phyloP scores from a whole-genome alignment of 176 grass and related monocot species.

The maize (Zea mays) region DNA sequence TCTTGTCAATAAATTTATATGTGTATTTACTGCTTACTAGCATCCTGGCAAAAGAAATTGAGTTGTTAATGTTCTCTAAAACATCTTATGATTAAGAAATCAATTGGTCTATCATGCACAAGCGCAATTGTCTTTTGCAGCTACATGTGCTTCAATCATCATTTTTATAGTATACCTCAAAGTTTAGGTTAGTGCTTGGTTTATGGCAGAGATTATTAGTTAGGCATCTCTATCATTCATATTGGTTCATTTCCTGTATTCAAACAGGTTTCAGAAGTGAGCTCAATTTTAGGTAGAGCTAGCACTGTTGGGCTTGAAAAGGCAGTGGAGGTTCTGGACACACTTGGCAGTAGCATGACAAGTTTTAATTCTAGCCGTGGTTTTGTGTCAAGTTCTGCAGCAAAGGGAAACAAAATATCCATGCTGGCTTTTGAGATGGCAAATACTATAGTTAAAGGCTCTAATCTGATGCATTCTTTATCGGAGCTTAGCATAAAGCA shows the following conservation, averaged over 20 bases:
- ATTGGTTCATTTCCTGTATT: slow-evolving; percentile 27
- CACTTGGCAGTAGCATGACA: slow-evolving; percentile 92
- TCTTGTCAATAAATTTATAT: neutral
- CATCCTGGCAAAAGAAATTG: neutral
- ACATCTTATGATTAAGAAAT: slow-evolving; percentile 4
- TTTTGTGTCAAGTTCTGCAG: slow-evolving; percentile 61
- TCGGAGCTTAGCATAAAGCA: slow-evolving; percentile 76
- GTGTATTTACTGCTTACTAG: too few relatives aligned
- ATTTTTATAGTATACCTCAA: neutral
- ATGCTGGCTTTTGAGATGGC: slow-evolving; percentile 97
- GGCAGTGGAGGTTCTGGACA: slow-evolving; percentile 92
- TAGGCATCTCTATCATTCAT: slow-evolving; percentile 24
- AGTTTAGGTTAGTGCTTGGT: slow-evolving; percentile 9
- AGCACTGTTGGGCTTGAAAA: slow-evolving; percentile 75
- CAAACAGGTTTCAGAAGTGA: slow-evolving; percentile 81
- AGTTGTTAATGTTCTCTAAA: neutral
- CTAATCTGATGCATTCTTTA: slow-evolving; percentile 86
- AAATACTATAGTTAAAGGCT: slow-evolving; percentile 92
- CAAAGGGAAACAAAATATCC: slow-evolving; percentile 81
- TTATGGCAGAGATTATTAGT: slow-evolving; percentile 3
- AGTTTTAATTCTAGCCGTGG: slow-evolving; percentile 65
- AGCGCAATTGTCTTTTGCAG: neutral
- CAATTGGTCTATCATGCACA: neutral
- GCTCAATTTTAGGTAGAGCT: slow-evolving; percentile 80
- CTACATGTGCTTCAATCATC: neutral